These are phyloP conservation scores for Crithidia bombi DNA, from an alignment of 208 protist genomes.

Conservation along the genomic window DNA sequence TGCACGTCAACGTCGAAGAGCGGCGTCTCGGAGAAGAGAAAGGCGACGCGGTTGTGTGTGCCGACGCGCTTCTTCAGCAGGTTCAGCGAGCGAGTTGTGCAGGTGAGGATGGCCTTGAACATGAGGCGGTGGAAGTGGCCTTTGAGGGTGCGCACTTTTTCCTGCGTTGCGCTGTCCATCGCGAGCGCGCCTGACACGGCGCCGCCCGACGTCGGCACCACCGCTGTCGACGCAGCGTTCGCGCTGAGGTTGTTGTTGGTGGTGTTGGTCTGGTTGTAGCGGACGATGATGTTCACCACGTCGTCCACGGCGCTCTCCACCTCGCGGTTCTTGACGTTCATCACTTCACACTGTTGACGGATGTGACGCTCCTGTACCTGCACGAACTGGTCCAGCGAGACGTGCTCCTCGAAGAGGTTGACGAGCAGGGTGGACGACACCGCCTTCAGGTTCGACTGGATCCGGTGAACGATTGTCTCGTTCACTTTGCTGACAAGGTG, in stretches of 20 bases:
- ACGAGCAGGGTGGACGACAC: constrained; percentile 85
- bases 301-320: constrained; percentile 93
- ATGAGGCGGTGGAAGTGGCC: constrained; percentile 91
- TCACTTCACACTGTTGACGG: constrained; percentile 89
- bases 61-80: constrained; percentile 93
- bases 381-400: constrained; percentile 94
- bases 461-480: constrained; percentile 92
- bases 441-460: constrained; percentile 93
- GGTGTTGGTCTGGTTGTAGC: constrained; percentile 31
- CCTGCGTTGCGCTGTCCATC: constrained; percentile 65
- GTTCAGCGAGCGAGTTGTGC: constrained; percentile 90
- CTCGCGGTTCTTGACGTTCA: constrained; percentile 95
- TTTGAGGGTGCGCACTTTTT: constrained; percentile 86
- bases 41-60: constrained; percentile 89
- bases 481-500: constrained; percentile 90
- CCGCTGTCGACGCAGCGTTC: constrained; percentile 69
- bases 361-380: constrained; percentile 89
- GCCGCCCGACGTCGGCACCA: constrained; percentile 89
- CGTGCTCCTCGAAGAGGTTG: constrained; percentile 86
- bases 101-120: constrained; percentile 93
- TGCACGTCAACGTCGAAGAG: constrained; percentile 97
- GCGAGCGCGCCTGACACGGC: constrained; percentile 75
- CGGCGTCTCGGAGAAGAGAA: constrained; percentile 93
- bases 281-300: constrained; percentile 79
- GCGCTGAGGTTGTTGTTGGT: constrained; percentile 43